phyloP scores from a whole-genome alignment of 163 green algal species.

The Volvox carteri region DNA sequence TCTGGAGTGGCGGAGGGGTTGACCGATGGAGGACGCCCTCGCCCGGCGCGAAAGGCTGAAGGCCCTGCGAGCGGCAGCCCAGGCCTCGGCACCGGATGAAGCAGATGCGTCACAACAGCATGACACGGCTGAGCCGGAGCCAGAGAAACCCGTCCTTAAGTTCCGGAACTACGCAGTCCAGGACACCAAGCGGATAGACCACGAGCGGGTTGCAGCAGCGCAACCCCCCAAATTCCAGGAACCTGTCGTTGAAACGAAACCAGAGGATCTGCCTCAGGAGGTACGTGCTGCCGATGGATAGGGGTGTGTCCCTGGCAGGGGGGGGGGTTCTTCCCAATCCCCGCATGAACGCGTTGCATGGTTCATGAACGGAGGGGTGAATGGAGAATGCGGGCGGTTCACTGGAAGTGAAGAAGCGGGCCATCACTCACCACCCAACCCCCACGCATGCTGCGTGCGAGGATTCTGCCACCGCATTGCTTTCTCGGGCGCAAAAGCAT shows the following conservation, averaged over 20 bases:
- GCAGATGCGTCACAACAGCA: slow-evolving; percentile 27
- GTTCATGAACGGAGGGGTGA: not conserved
- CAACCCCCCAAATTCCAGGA: slow-evolving; percentile 77
- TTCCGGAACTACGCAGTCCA: slow-evolving; percentile 90
- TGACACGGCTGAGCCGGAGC: slow-evolving; percentile 12
- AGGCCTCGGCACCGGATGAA: slow-evolving; percentile 41
- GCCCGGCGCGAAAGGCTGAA: slow-evolving; percentile 70
- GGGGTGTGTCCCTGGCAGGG: too few relatives aligned
- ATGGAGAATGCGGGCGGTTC: too few relatives aligned
- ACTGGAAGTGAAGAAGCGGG: too few relatives aligned
- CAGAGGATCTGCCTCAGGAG: slow-evolving; percentile 71
- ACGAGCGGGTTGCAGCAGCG: slow-evolving; percentile 79
- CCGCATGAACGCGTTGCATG: too few relatives aligned
- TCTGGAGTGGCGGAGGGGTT: too few relatives aligned
- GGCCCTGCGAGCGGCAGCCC: slow-evolving; percentile 65
- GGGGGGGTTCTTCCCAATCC: too few relatives aligned
- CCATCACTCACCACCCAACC: too few relatives aligned
- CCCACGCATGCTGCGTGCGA: too few relatives aligned
- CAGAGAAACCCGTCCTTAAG: slow-evolving; percentile 81
- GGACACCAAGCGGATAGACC: slow-evolving; percentile 82
- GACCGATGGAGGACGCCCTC: slow-evolving; percentile 65
- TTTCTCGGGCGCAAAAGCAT: too few relatives aligned
- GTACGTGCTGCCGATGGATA: too few relatives aligned
- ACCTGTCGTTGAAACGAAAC: slow-evolving; percentile 69
- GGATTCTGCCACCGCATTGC: too few relatives aligned